Evolutionary conservation across 1,284 basidiomycete species (phyloP), one percentile per base, ranked within the genome.

Genomic region (Volvariella volvacea): DNA sequence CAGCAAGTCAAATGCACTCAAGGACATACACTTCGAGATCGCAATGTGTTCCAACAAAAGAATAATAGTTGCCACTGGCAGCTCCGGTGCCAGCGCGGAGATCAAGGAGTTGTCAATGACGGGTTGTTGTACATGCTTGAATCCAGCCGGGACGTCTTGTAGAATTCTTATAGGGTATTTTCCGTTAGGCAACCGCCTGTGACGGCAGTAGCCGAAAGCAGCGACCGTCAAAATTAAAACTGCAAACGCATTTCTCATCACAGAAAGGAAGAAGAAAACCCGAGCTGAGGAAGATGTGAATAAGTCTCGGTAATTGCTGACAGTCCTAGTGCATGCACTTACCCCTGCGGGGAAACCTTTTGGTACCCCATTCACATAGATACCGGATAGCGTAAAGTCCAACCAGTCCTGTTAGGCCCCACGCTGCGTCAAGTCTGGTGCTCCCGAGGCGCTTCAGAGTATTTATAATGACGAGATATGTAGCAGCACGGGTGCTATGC

Each of bases 41-140:
- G 94, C 88, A 51, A 99, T 97, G 68, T 99, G 96, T 64, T 99
- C 95, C 42, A 99, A 76, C 12, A 99, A 73, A 36, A 99, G 74
- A 54, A 99, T 89, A 59, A 99, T 95, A 4, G 92, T 94, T 33
- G 94, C 88, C 10, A 96, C 87, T 2, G 94, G 94, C 3, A 99
- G 67, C 52, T 96, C 73, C 9, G 80, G 67, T 3, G 76, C 88
- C 46, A 98, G 71, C 1, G 86, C 86, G 1, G 60, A 57, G 32
- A 98, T 62, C 21, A 98, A 71, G 4, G 71, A 54, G 1, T 55
- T 52, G 54, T 86, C 76, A 48, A 97, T 79, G n/a, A 58, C 53
- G 0, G 92, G 91, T 41, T 66, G 69, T 7, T 83, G 80, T 48
- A 98, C 79, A 57, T 95, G 72, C 60, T 81, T 76, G 59, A 93